Base-by-base conservation (phyloP, 1,284 basidiomycete species). In the Ustanciosporium gigantosporum region DNA sequence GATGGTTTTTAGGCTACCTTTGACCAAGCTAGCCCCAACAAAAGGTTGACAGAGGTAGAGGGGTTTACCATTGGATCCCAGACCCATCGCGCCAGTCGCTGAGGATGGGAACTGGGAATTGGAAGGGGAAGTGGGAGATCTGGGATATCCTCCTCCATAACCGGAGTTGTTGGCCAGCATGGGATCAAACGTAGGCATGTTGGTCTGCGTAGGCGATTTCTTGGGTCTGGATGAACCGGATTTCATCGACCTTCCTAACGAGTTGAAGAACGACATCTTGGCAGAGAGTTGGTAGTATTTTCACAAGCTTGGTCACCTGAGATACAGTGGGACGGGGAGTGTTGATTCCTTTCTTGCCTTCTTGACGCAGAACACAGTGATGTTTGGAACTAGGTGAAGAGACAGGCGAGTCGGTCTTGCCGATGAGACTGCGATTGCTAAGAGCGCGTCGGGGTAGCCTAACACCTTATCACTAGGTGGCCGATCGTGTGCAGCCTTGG, bases 1-100 rank as follows among this genome's bases (percentile, higher is more conserved):
- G 68, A 98, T 97, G 1, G 93, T 97, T 81, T 96, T 96, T 82
- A 97, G 96, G 77, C 91, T 94, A 15, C 94, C 94, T 79, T 96
- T 97, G 65, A 99, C 93, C 23, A 99, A 83, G 1, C 94, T 91
- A 1, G 92, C 90, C 73, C 96, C 92, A 43, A 94, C 91, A 76
- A 99, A 98, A 39, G 75, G 75, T 32, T 72, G 67, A 44, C 75
- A 77, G n/a, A 77, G 60, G 53, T 75, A 77, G 39, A 77, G 60
- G 15, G 75, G 68, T 38, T 73, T 77, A 22, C 51, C 59, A 41
- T 45, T 58, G 8, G 47, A 42, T 3, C 62, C 56, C 24, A 52
- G 31, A 1, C 39, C 41, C n/a, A 49, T 36, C 1, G 29, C n/a
- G 14, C 41, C 27, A 15, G 27, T 17, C 15, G 9, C 13, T 9